These are phyloP conservation scores for Tetracladium marchalianum DNA, from an alignment of 495 filamentous ascomycete species.

Conservation along the genomic window DNA sequence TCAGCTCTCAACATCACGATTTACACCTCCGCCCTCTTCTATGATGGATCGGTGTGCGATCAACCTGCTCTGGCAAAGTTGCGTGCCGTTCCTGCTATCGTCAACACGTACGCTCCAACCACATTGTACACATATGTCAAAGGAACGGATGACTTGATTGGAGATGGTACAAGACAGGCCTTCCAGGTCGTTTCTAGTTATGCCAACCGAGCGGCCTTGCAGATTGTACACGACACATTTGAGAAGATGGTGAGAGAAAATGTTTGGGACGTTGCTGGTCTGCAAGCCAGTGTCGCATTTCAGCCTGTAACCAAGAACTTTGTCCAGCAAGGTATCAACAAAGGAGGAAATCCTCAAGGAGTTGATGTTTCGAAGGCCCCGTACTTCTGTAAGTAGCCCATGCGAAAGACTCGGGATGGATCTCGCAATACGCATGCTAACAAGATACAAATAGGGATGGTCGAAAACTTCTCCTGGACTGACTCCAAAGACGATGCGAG, in stretches of 20 bases:
- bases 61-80: conserved; percentile 8
- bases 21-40: conserved; percentile 30
- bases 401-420: neutral
- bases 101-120: conserved; percentile 4
- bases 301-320: conserved; percentile 14
- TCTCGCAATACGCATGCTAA: neutral
- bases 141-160: conserved; percentile 4
- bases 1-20: conserved; percentile 7
- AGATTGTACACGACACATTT: conserved; percentile 10
- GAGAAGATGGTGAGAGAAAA: conserved; percentile 6
- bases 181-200: conserved; percentile 5
- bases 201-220: conserved; percentile 3
- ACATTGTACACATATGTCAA: conserved; percentile 5
- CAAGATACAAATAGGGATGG: conserved; percentile 1
- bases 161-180: conserved; percentile 3
- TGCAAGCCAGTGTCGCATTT: conserved; percentile 9
- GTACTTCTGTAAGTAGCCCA: conserved; percentile 26
- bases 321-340: conserved; percentile 12
- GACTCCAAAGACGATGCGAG: conserved; percentile 7
- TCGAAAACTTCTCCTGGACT: conserved; percentile 11
- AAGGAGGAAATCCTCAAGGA: conserved; percentile 12
- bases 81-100: conserved; percentile 2
- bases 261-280: conserved; percentile 4
- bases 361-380: conserved; percentile 23
- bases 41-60: conserved; percentile 36